phyloP scores from a whole-genome alignment of 768 basidiomycete species.

The Serpula lacrymans region DNA sequence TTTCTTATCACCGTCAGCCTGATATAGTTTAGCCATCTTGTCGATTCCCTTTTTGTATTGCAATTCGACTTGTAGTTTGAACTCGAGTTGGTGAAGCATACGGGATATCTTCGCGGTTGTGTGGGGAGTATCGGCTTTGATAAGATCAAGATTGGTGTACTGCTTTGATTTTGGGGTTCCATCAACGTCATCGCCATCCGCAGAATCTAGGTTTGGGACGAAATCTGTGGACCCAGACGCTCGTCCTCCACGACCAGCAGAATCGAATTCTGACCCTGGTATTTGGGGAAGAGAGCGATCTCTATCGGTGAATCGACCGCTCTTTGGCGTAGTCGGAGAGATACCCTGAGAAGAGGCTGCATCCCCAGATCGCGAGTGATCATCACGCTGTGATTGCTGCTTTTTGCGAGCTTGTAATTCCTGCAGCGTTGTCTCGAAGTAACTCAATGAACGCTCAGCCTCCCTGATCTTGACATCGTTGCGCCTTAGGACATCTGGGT shows the following conservation, averaged over 20 bases:
- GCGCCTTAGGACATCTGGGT: constrained; percentile 79
- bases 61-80: constrained; percentile 97
- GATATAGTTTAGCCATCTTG: constrained; percentile 97
- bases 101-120: constrained; percentile 94
- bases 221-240: constrained; percentile 38
- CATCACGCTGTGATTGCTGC: constrained; percentile 51
- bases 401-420: constrained; percentile 79
- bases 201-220: no score
- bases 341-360: constrained; percentile 18
- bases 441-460: constrained; percentile 76
- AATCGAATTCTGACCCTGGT: constrained; percentile 51
- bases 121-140: constrained; percentile 96
- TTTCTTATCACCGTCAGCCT: constrained; percentile 96
- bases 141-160: constrained; percentile 86
- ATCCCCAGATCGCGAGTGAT: constrained; percentile 53
- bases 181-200: constrained; percentile 34
- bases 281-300: constrained; percentile 40
- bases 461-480: constrained; percentile 87
- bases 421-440: constrained; percentile 83
- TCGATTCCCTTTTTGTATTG: constrained; percentile 98
- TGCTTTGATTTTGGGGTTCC: constrained; percentile 53
- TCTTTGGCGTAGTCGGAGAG: constrained; percentile 27
- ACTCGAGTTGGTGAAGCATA: constrained; percentile 98
- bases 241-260: constrained; percentile 31
- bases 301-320: constrained; percentile 20